Conservation (phyloP, 148 eudicot genomes). For the Cornus suecica region DNA sequence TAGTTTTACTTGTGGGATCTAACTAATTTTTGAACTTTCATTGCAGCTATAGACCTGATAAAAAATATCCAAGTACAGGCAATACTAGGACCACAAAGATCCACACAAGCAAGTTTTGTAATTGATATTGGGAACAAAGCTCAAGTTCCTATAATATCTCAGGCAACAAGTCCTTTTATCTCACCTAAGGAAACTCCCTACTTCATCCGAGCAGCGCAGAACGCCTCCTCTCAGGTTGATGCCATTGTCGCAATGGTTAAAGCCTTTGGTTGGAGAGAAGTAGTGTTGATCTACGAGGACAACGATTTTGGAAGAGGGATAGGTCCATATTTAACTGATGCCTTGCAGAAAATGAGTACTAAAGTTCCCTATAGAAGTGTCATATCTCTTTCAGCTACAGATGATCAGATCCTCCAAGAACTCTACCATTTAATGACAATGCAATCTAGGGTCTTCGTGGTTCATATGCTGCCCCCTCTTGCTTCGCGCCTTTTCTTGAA, state of each 20-base stretch:
- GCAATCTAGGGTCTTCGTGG: constrained; percentile 66
- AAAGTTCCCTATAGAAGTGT: constrained; percentile 32
- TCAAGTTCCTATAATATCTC: constrained; percentile 56
- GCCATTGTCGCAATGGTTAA: constrained; percentile 53
- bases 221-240: constrained; percentile 42
- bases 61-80: constrained; percentile 50
- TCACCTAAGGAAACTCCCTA: constrained; percentile 45
- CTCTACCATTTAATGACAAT: constrained; percentile 48
- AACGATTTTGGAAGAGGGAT: constrained; percentile 46
- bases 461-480: constrained; percentile 45
- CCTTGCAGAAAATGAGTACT: constrained; percentile 24
- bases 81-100: constrained; percentile 54
- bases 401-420: constrained; percentile 45
- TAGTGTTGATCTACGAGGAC: constrained; percentile 48
- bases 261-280: constrained; percentile 59
- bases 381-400: constrained; percentile 38
- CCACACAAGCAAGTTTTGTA: constrained; percentile 57
- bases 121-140: constrained; percentile 40
- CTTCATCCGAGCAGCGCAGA: constrained; percentile 49
- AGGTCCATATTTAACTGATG: constrained; percentile 41
- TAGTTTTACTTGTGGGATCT: neutral
- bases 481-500: constrained; percentile 46
- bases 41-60: constrained; percentile 52
- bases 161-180: constrained; percentile 53
- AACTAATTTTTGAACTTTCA: neutral